Evolutionary conservation across 2,329 filamentous ascomycete species (phyloP).

Genomic region (Beauveria sp.): DNA sequence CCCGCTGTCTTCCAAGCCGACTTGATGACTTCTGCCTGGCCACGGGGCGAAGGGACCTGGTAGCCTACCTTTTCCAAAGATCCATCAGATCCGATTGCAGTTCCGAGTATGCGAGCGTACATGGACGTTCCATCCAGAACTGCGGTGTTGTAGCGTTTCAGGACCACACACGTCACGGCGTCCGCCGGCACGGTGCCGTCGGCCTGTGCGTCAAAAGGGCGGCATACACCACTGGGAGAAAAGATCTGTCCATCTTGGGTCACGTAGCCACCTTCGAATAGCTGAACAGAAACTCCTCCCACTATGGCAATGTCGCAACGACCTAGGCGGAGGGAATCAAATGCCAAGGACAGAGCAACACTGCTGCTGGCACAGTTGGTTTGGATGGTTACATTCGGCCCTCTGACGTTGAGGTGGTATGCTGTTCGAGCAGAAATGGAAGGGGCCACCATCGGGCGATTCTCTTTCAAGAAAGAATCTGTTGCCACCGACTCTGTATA

Average conservation of each 20-base stretch:
- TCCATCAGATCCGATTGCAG: conserved; percentile 12
- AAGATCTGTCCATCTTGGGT: conserved; percentile 11
- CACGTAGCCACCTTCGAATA: conserved; percentile 11
- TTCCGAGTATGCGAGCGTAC: conserved; percentile 12
- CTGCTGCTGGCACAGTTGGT: conserved; percentile 12
- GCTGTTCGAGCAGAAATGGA: conserved; percentile 13
- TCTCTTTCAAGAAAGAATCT: conserved; percentile 11
- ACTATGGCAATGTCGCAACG: conserved; percentile 11
- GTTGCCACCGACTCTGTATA: conserved; percentile 11
- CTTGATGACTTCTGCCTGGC: conserved; percentile 13
- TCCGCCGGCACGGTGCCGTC: conserved; percentile 10
- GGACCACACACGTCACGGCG: conserved; percentile 6
- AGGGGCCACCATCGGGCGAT: conserved; percentile 8
- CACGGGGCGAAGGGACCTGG: neutral
- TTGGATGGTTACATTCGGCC: conserved; percentile 11
- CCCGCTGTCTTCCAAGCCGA: conserved; percentile 8
- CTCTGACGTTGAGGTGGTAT: conserved; percentile 11
- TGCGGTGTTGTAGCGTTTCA: conserved; percentile 2
- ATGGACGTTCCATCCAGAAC: neutral
- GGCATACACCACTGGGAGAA: conserved; percentile 8
- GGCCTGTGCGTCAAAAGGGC: conserved; percentile 10
- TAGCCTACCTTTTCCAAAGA: conserved; percentile 12
- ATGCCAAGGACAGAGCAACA: too few relatives aligned
- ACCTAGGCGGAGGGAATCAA: neutral
- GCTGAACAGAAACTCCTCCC: conserved; percentile 11